Percentiles rank a stretch among this genome's conserved stretches.
These are phyloP conservation scores for Beauveria asiatica DNA, from an alignment of 2,329 filamentous ascomycete species.

Conservation along the genomic window DNA sequence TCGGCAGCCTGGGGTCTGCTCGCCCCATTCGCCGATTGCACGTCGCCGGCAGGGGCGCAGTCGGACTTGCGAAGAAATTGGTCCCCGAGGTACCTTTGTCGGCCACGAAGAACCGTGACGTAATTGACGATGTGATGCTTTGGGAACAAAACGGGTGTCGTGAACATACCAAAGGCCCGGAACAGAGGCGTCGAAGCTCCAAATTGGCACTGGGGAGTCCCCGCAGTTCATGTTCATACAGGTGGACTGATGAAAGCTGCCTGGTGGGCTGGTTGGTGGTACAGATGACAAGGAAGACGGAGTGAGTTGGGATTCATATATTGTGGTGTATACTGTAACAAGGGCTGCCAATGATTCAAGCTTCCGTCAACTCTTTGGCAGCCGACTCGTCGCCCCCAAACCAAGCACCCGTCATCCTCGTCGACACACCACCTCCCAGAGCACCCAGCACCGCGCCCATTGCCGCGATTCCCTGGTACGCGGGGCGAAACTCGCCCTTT, in stretches of 20 bases:
- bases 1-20: not conserved
- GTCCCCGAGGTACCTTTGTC: not conserved
- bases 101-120: not conserved
- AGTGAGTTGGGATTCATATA: no score
- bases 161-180: no score
- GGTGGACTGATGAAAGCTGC: no score
- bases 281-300: no score
- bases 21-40: not conserved
- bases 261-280: no score
- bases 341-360: not conserved
- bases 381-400: not conserved
- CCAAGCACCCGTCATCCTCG: not conserved
- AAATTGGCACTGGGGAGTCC: no score
- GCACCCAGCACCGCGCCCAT: constrained; percentile 22
- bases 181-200: no score
- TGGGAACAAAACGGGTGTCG: no score
- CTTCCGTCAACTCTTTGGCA: not conserved
- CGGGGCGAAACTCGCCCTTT: constrained; percentile 32
- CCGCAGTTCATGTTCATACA: no score
- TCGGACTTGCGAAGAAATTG: not conserved
- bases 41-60: not conserved
- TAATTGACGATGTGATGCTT: not conserved
- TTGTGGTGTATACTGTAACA: not conserved
- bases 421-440: constrained; percentile 21
- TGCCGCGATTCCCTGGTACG: constrained; percentile 23